Base-by-base conservation (phyloP, 805 yeast genomes). In the Groenewaldozyma tartarivorans region DNA sequence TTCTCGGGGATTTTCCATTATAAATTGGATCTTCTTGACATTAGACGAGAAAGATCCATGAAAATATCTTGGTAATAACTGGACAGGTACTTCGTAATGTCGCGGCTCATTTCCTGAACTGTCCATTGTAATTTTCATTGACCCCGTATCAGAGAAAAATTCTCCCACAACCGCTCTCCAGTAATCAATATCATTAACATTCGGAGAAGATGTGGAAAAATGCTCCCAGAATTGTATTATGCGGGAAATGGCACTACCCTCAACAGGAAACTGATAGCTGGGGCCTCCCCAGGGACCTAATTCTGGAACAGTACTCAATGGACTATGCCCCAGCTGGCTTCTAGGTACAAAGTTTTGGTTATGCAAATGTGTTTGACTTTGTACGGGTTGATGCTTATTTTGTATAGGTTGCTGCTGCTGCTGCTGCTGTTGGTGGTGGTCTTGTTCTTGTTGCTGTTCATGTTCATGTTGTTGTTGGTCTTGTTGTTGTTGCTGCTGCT, bases 61-160 rank as follows among this genome's bases (percentile, higher is more conserved):
- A 48, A 74, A 72, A 48, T 75, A 76, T 34, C 78, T 61, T 1
- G 92, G 81, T n/a, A 84, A 70, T 7, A 84, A 71, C 3, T 75
- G 67, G 5, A 72, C 69, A 7, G 77, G 72, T 18, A 86, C 69
- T 44, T 78, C 88, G 56, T 77, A 83, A 48, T 71, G 79, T 43
- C 75, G 60, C 7, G 29, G 29, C 11, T 7, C 11, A 15, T 24
- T 35, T 11, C 30, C 20, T 6, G 66, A 61, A 33, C 71, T 79
- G 33, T 47, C 46, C 20, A 61, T 60, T 9, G 65, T 67, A 44
- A 75, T 66, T 13, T 74, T 60, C 26, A 76, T 50, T 4, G 65
- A 57, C 1, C 79, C 78, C 35, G 58, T 56, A 6, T 74, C 78
- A 32, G 74, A 62, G 53, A 77, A 79, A 46, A 67, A 69, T 33